A percentile compares a stretch with the other conserved stretches of the same genome.
Conservation (phyloP, 1,284 basidiomycete species). For the Vanrija humicola region DNA sequence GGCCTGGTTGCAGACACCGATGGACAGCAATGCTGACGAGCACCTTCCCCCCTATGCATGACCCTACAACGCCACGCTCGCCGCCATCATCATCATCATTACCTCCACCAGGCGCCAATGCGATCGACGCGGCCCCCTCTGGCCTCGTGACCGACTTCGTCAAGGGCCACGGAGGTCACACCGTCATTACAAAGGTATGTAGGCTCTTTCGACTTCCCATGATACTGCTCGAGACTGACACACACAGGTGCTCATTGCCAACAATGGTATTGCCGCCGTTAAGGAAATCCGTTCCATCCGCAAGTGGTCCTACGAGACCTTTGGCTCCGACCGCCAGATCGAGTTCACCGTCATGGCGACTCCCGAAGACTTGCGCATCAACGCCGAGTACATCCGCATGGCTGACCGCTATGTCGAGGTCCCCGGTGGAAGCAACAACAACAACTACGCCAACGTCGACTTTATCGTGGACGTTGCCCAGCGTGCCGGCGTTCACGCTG, state of each 20-base stretch:
- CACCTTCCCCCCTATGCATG: neutral
- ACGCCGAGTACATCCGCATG: constrained; percentile 99
- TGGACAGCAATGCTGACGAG: neutral
- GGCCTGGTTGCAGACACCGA: neutral
- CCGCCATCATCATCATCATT: neutral
- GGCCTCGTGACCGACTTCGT: constrained; percentile 88
- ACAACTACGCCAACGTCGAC: constrained; percentile 99
- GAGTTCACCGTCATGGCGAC: constrained; percentile 99
- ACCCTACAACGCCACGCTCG: neutral
- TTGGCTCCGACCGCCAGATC: constrained; percentile 90
- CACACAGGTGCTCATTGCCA: constrained; percentile 86
- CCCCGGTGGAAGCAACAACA: constrained; percentile 96
- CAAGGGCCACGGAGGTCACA: constrained; percentile 86
- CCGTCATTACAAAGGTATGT: constrained; percentile 93
- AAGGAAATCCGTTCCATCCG: constrained; percentile 98
- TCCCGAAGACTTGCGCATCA: constrained; percentile 91
- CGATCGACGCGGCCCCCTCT: constrained; percentile 74
- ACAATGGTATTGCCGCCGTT: constrained; percentile 98
- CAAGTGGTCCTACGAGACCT: constrained; percentile 99
- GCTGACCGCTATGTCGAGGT: constrained; percentile 99
- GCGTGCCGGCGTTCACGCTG: constrained; percentile 93
- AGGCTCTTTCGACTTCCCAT: neutral
- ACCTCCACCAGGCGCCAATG: constrained; percentile 74
- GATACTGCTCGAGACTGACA: neutral
- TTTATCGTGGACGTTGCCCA: constrained; percentile 98